Base-by-base conservation (phyloP, 148 eudicot species). In the Simmondsia chinensis region DNA sequence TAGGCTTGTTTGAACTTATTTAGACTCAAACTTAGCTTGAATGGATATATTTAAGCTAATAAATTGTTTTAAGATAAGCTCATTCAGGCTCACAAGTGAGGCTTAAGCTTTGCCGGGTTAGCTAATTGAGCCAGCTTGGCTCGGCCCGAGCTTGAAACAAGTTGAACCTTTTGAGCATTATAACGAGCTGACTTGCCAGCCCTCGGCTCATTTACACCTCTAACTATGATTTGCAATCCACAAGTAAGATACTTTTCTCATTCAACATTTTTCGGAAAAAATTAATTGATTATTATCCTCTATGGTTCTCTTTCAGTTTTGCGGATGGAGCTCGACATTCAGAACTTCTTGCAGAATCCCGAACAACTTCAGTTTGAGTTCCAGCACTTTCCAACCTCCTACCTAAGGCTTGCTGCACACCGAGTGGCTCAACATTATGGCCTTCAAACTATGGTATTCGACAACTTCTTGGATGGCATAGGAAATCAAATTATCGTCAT, bases 391-490 rank as follows among this genome's bases (percentile, higher is more conserved):
- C 95, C 99, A 25, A 85, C 94, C 9, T 91, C 99, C 26, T 91
- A 91, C 59, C 70, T 85, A 38, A 94, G 99, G 17, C 95, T 91
- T 57, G 99, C 95, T 36, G 99, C 95, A 6, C 99, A 91, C 50
- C 76, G 89, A 62, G 99, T 91, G 37, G 94, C 99, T 44, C 99
- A 91, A 27, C 95, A 91, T 65, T 91, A 82, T 47, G 81, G 86
- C 23, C 63, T 91, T 63, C 89, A 74, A 43, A 76, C 95, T 20
- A 56, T 75, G 76, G 95, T 79, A 48, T 58, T 69, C 64, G 95
- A 91, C 51, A 76, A 57, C 44, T 41, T 56, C 45, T 29, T 41
- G 21, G 99, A 86, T 54, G 88, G n/a, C n/a, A n/a, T 57, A 39
- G 95, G 94, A 28, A 57, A 66, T 17, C 61, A 71, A 44, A 91